phyloP scores from a whole-genome alignment of 495 filamentous ascomycete species.

The Lophiostoma macrostomum region DNA sequence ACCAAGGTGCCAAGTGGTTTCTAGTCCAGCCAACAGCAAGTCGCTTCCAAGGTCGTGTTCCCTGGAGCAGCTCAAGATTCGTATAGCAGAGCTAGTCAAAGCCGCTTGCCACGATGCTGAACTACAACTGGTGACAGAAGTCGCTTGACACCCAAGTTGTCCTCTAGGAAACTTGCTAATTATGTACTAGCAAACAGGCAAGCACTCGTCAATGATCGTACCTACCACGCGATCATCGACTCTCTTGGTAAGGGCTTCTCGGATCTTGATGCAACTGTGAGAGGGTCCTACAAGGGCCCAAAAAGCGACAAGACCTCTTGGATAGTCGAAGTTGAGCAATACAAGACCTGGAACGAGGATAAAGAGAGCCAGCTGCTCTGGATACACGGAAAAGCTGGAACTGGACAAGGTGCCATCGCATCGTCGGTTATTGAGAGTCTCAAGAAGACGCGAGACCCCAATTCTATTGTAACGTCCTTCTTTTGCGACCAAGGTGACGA shows the following conservation, averaged over 20 bases:
- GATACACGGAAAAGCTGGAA: constrained; percentile 17
- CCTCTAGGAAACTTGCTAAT: no score
- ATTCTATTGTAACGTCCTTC: constrained; percentile 13
- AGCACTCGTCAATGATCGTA: constrained; percentile 7
- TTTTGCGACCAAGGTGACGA: constrained; percentile 27
- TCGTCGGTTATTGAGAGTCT: constrained; percentile 16
- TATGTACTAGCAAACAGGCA: no score
- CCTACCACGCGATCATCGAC: constrained; percentile 6
- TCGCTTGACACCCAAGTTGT: no score
- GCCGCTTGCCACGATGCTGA: no score
- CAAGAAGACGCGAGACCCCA: background rate
- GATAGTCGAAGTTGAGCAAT: constrained; percentile 4
- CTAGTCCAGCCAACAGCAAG: no score
- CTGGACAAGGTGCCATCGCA: constrained; percentile 16
- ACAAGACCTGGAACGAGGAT: constrained; percentile 13
- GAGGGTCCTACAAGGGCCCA: background rate
- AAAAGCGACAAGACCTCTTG: constrained; percentile 1
- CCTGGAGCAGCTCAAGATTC: no score
- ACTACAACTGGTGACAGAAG: no score
- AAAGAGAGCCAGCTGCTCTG: constrained; percentile 7
- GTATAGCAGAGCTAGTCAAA: no score
- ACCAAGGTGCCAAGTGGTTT: no score
- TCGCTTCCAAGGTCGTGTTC: no score
- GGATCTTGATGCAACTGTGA: constrained; percentile 2
- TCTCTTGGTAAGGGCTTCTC: constrained; percentile 12